Conservation (phyloP, 805 yeast genomes). For the Kodamaea kaohsiungensis region DNA sequence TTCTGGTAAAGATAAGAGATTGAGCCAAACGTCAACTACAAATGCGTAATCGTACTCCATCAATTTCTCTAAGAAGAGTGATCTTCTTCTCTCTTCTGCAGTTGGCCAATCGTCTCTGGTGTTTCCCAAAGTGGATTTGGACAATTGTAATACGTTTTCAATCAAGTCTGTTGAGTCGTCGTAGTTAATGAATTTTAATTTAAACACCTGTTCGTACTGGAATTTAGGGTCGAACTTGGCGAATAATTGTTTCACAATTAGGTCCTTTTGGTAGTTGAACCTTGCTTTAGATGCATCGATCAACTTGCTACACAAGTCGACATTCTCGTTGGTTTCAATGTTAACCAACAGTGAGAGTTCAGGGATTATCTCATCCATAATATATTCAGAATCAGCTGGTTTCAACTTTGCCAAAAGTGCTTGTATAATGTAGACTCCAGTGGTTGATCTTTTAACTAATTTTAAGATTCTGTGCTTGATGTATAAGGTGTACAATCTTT, state of each 20-base stretch:
- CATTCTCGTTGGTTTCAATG: constrained; percentile 54
- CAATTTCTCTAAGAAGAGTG: constrained; percentile 71
- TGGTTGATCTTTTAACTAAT: constrained; percentile 77
- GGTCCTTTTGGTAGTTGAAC: constrained; percentile 58
- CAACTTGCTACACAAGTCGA: constrained; percentile 67
- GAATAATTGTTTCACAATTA: constrained; percentile 51
- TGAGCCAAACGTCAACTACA: constrained; percentile 57
- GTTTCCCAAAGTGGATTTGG: constrained; percentile 75
- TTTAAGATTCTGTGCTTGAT: constrained; percentile 74
- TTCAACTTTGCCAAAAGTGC: constrained; percentile 66
- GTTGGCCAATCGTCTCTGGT: constrained; percentile 91
- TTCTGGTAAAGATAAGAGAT: constrained; percentile 58
- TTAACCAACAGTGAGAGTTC: constrained; percentile 57
- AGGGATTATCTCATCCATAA: constrained; percentile 66
- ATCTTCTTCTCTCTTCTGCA: constrained; percentile 80
- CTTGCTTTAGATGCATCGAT: constrained; percentile 65
- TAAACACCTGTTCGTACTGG: constrained; percentile 11
- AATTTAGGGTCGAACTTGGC: constrained; percentile 38
- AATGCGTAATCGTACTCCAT: constrained; percentile 67
- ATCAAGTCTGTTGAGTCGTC: constrained; percentile 50
- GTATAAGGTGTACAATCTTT: constrained; percentile 67
- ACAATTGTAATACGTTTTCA: constrained; percentile 66
- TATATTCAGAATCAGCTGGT: constrained; percentile 59
- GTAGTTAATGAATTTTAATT: constrained; percentile 23
- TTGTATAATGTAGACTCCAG: constrained; percentile 80